A percentile compares a stretch with the other conserved stretches of the same genome.
These are phyloP conservation scores for Daldinia decipiens DNA, from an alignment of 495 filamentous ascomycete species.

Conservation along the genomic window DNA sequence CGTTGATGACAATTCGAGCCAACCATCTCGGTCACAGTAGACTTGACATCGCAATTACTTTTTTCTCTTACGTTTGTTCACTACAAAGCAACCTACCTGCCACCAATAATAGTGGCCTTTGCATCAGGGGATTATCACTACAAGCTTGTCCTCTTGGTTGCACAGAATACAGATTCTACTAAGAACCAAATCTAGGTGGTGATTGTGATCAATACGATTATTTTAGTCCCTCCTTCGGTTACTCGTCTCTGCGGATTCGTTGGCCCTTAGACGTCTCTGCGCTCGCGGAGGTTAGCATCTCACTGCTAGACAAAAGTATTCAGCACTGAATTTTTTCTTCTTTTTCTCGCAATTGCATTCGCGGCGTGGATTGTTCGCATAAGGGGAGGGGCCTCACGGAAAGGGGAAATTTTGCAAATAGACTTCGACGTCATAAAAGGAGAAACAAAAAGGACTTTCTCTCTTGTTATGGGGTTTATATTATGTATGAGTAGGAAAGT, in stretches of 20 bases:
- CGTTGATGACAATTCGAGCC: slow-evolving; percentile 2
- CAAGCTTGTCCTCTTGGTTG: slow-evolving; percentile 12
- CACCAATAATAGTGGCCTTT: slow-evolving; percentile 19
- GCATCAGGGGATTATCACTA: slow-evolving; percentile 5
- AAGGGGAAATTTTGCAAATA: slow-evolving; percentile 44
- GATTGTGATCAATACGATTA: slow-evolving; percentile 10
- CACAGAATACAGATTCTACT: slow-evolving; percentile 3
- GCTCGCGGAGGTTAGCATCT: slow-evolving; percentile 18
- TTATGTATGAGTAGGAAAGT: slow-evolving; percentile 40
- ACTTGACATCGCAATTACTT: neutral
- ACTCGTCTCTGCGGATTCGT: slow-evolving; percentile 12
- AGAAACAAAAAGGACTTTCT: slow-evolving; percentile 40
- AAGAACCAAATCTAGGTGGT: slow-evolving; percentile 5
- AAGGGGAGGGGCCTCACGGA: slow-evolving; percentile 40
- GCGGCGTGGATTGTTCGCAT: slow-evolving; percentile 46
- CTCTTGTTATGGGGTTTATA: slow-evolving; percentile 32
- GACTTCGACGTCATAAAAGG: slow-evolving; percentile 47
- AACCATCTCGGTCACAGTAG: slow-evolving; percentile 8
- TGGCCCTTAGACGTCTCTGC: slow-evolving; percentile 5
- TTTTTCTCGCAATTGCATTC: slow-evolving; percentile 47
- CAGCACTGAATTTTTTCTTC: slow-evolving; percentile 23
- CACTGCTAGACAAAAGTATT: slow-evolving; percentile 46
- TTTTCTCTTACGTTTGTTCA: slow-evolving; percentile 21
- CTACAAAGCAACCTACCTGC: slow-evolving; percentile 5
- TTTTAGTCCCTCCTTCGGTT: slow-evolving; percentile 14